Conservation (phyloP, 352 stramenopile species). For the Phytopythium mirpurense region DNA sequence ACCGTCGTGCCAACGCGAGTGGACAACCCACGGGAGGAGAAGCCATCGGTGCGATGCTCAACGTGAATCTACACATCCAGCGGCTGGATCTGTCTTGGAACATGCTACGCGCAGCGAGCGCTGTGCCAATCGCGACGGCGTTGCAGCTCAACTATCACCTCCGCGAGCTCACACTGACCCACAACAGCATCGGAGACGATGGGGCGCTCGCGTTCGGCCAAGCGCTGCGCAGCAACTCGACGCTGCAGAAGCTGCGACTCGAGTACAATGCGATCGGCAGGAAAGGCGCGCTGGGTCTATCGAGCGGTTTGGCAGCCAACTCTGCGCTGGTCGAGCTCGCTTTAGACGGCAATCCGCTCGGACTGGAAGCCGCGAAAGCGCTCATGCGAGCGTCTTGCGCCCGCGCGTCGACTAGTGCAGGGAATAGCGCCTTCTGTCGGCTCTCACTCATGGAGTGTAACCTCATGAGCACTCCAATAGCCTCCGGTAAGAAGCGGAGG, state of each 20-base stretch:
- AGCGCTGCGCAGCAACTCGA: conserved; percentile 41
- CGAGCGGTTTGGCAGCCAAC: conserved; percentile 48
- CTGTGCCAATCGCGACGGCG: conserved; percentile 35
- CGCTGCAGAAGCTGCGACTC: conserved; percentile 37
- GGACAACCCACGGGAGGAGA: conserved; percentile 49
- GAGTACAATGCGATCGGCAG: conserved; percentile 62
- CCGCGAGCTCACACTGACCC: conserved; percentile 49
- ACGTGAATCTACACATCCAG: conserved; percentile 65
- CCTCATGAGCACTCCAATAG: conserved; percentile 10
- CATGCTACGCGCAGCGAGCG: conserved; percentile 39
- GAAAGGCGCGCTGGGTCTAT: conserved; percentile 47
- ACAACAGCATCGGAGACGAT: conserved; percentile 57
- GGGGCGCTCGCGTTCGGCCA: conserved; percentile 55
- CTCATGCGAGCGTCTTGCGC: conserved; percentile 53
- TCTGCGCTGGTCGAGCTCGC: conserved; percentile 36
- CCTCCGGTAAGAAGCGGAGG: background rate
- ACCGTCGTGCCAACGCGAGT: background rate
- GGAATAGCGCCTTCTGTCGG: conserved; percentile 21
- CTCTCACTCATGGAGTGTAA: conserved; percentile 57
- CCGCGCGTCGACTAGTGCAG: conserved; percentile 6
- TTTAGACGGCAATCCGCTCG: conserved; percentile 58
- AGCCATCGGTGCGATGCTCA: conserved; percentile 74
- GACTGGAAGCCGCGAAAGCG: conserved; percentile 42
- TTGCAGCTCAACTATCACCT: conserved; percentile 64
- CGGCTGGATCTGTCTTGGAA: conserved; percentile 87